phyloP scores from a whole-genome alignment of 108 stramenopile species.

The Fragilaria crotonensis region DNA sequence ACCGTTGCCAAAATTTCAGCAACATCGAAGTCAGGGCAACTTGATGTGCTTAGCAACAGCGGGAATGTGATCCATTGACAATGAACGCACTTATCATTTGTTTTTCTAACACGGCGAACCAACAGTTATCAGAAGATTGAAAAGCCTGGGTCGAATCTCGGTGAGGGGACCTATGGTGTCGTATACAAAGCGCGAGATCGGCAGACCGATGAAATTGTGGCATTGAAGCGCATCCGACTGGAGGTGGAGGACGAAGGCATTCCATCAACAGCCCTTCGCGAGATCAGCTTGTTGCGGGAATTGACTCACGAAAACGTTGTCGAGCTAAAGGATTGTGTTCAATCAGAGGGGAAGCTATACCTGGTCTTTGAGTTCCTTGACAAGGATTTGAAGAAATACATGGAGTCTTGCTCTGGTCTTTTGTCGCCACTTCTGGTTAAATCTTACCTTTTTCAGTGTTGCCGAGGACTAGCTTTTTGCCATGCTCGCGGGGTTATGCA shows the following conservation, averaged over 20 bases:
- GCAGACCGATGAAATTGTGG: conserved; percentile 90
- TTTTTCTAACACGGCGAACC: neutral
- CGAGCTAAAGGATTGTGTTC: conserved; percentile 80
- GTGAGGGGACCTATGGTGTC: conserved; percentile 94
- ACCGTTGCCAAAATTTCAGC: no score
- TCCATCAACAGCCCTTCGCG: conserved; percentile 96
- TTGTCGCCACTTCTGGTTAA: conserved; percentile 72
- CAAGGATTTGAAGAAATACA: conserved; percentile 92
- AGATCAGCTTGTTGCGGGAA: conserved; percentile 92
- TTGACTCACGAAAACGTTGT: conserved; percentile 95
- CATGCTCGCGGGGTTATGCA: conserved; percentile 97
- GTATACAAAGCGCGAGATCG: conserved; percentile 88
- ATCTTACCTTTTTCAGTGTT: conserved; percentile 81
- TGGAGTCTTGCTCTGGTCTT: conserved; percentile 81
- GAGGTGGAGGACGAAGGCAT: conserved; percentile 99
- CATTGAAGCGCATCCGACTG: conserved; percentile 93
- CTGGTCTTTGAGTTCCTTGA: conserved; percentile 98
- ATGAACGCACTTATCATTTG: no score
- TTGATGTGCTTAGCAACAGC: no score
- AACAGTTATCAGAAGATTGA: conserved; percentile 88
- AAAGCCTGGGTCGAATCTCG: conserved; percentile 91
- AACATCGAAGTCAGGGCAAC: no score
- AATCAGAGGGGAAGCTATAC: conserved; percentile 86
- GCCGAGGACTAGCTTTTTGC: conserved; percentile 90
- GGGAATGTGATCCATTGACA: no score